These are phyloP conservation scores for Trifolium subterraneum DNA, from an alignment of 306 rosid species.

Conservation along the genomic window DNA sequence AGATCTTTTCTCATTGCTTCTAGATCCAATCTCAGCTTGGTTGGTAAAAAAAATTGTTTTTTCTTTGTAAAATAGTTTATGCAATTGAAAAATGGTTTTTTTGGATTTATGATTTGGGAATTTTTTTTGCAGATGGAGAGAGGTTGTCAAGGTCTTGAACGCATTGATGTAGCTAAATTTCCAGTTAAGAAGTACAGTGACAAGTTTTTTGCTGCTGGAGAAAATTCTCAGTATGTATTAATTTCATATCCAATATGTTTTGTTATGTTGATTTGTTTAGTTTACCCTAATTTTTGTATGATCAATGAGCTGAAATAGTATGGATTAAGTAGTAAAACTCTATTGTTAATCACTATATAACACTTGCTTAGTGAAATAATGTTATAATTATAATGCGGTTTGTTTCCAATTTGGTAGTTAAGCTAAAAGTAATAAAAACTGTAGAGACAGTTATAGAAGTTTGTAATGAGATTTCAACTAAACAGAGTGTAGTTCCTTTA, in stretches of 20 bases:
- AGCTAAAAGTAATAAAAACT: not conserved
- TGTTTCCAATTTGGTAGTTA: constrained; percentile 7
- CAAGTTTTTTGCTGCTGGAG: constrained; percentile 69
- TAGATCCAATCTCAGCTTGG: constrained; percentile 81
- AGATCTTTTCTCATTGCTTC: constrained; percentile 79
- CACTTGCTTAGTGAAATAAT: constrained; percentile 9
- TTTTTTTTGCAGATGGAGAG: constrained; percentile 69
- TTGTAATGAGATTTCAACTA: constrained; percentile 27
- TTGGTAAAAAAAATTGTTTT: constrained; percentile 31
- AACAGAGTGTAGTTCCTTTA: constrained; percentile 17
- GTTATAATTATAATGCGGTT: not conserved
- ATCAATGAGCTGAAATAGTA: not conserved
- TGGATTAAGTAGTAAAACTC: not conserved
- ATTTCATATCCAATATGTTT: constrained; percentile 20
- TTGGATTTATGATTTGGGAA: constrained; percentile 34
- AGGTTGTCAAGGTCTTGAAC: constrained; percentile 81
- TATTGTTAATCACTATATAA: constrained; percentile 3
- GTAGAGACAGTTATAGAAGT: not conserved
- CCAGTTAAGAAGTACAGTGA: constrained; percentile 86
- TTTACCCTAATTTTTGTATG: not conserved
- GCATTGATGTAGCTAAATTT: constrained; percentile 64
- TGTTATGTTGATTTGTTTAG: constrained; percentile 8
- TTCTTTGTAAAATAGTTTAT: not conserved
- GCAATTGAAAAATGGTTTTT: constrained; percentile 19
- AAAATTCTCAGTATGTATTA: constrained; percentile 79